Evolutionary conservation across 2,329 filamentous ascomycete genomes (phyloP).

Genomic region (Aspergillus unguis): DNA sequence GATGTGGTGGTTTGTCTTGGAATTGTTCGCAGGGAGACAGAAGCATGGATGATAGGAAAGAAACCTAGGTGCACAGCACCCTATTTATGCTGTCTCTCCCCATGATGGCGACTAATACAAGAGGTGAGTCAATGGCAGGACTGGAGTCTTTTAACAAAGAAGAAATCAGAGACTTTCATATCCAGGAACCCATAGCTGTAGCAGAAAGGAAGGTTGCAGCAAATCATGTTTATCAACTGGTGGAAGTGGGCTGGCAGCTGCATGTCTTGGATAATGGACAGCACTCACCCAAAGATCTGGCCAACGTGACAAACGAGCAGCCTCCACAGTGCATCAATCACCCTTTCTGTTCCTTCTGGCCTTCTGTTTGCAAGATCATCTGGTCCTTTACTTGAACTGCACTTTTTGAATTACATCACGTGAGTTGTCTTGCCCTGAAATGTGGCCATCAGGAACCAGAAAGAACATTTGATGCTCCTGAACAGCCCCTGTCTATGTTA

Average conservation of each 20-base stretch:
- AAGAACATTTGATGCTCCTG: too few species aligned
- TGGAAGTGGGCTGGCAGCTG: slow-evolving; percentile 1
- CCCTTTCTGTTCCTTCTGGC: too few species aligned
- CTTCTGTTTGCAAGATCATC: too few species aligned
- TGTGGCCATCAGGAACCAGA: neutral
- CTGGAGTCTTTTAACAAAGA: neutral
- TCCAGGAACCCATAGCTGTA: neutral
- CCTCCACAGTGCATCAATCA: neutral
- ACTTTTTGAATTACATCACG: slow-evolving; percentile 3
- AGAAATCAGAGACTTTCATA: neutral
- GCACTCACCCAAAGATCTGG: neutral
- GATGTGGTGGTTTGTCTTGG: neutral
- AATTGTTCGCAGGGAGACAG: neutral
- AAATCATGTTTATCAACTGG: neutral
- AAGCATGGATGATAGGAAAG: slow-evolving; percentile 9
- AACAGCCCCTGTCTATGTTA: too few species aligned
- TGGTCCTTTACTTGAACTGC: neutral
- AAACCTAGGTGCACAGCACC: slow-evolving; percentile 16
- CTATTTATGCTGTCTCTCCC: slow-evolving; percentile 11
- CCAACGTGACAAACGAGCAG: neutral
- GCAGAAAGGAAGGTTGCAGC: neutral
- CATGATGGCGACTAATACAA: neutral
- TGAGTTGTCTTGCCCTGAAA: slow-evolving; percentile 7
- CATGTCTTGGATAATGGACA: slow-evolving; percentile 1
- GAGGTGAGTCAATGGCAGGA: neutral